These are phyloP conservation scores for Aspergillus ochraceoroseus DNA, from an alignment of 2,329 filamentous ascomycete genomes.

Conservation along the genomic window DNA sequence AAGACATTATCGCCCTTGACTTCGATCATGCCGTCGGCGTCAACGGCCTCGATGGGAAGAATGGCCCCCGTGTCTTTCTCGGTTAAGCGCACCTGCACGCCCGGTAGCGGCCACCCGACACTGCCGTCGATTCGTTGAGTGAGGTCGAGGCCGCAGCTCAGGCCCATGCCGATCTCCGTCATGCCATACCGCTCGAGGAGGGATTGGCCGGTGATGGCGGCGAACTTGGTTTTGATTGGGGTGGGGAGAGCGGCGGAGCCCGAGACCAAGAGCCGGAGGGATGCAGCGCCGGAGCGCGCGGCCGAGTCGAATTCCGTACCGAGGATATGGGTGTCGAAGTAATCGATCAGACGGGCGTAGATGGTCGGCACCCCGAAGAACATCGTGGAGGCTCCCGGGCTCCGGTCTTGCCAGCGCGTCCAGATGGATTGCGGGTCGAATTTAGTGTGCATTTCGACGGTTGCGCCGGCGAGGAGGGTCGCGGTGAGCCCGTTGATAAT, in stretches of 20 bases:
- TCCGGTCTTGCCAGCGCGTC: conserved; percentile 43
- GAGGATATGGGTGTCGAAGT: conserved; percentile 40
- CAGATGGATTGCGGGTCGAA: conserved; percentile 46
- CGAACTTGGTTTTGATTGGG: conserved; percentile 40
- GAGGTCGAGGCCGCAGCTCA: conserved; percentile 44
- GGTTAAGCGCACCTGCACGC: conserved; percentile 46
- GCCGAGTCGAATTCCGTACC: conserved; percentile 33
- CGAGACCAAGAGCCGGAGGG: conserved; percentile 39
- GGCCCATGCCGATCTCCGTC: conserved; percentile 49
- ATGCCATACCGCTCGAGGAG: conserved; percentile 49
- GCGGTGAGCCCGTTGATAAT: conserved; percentile 49
- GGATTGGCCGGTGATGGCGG: conserved; percentile 40
- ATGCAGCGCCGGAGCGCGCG: conserved; percentile 32
- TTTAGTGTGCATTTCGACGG: conserved; percentile 47
- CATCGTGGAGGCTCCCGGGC: conserved; percentile 39
- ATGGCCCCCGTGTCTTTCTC: conserved; percentile 37
- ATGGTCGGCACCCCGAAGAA: conserved; percentile 52
- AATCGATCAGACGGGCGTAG: conserved; percentile 47
- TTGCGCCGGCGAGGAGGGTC: conserved; percentile 44
- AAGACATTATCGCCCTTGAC: conserved; percentile 43
- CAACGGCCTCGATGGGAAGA: conserved; percentile 23
- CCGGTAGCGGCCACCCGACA: conserved; percentile 47
- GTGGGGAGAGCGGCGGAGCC: conserved; percentile 44
- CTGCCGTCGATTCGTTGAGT: conserved; percentile 44
- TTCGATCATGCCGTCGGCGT: conserved; percentile 44